A percentile compares a stretch with the other conserved stretches of the same genome.
Evolutionary conservation across 768 basidiomycete species (phyloP).

Genomic region (Ephemerocybe angulata): DNA sequence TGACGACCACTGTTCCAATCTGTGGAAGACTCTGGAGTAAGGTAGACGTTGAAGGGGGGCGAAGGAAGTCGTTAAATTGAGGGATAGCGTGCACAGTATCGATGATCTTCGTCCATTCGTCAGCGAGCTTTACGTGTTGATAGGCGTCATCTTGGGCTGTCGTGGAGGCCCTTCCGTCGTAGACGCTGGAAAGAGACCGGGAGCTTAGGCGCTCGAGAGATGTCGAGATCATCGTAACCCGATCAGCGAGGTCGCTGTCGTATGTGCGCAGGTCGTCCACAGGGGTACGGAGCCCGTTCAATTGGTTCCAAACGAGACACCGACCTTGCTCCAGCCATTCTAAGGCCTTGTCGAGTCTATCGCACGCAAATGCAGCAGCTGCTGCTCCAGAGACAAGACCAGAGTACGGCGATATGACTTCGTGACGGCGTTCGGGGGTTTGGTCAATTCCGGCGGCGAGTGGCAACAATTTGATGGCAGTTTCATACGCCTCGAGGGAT

Average conservation of each 20-base stretch:
- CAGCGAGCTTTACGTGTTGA: too few relatives aligned
- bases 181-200: too few relatives aligned
- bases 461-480: background rate
- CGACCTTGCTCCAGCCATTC: constrained; percentile 23
- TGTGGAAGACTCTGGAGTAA: background rate
- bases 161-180: too few relatives aligned
- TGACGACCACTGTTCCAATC: background rate
- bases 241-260: too few relatives aligned
- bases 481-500: background rate
- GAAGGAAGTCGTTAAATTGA: background rate
- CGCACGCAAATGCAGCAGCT: constrained; percentile 9
- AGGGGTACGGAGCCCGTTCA: constrained; percentile 13
- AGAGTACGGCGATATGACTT: background rate
- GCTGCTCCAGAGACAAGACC: constrained; percentile 10
- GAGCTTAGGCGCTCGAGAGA: too few relatives aligned
- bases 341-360: constrained; percentile 6
- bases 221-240: too few relatives aligned
- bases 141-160: too few relatives aligned
- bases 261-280: too few relatives aligned
- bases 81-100: too few relatives aligned
- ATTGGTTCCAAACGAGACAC: constrained; percentile 18
- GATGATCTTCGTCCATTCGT: too few relatives aligned
- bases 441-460: background rate
- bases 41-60: too few relatives aligned
- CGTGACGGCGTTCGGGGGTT: background rate